Conservation (phyloP, 192 early-diverging fungal species). For the Coemansia sp. region DNA sequence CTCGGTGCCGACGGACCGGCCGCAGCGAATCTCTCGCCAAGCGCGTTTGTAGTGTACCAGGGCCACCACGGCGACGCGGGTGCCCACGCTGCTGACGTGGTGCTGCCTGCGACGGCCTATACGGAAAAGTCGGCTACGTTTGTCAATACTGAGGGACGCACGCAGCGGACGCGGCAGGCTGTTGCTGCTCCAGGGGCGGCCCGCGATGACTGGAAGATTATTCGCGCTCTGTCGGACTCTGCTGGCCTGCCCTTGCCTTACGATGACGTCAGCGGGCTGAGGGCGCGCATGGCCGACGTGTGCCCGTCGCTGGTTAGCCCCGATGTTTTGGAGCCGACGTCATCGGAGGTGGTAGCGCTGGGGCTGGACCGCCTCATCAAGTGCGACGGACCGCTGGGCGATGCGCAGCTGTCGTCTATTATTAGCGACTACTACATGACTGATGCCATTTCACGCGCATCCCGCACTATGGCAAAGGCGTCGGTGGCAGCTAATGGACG, state of each 20-base stretch:
- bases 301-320: conserved; percentile 79
- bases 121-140: conserved; percentile 96
- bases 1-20: conserved; percentile 73
- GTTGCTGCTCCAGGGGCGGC: conserved; percentile 85
- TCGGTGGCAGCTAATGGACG: conserved; percentile 52
- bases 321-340: conserved; percentile 62
- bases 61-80: conserved; percentile 98
- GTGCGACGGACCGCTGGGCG: conserved; percentile 20
- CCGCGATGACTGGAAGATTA: conserved; percentile 99
- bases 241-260: conserved; percentile 83
- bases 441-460: conserved; percentile 87
- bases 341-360: conserved; percentile 54
- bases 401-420: conserved; percentile 53
- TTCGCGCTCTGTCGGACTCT: conserved; percentile 94
- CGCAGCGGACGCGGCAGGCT: conserved; percentile 90
- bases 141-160: conserved; percentile 96
- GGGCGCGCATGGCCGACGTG: conserved; percentile 84
- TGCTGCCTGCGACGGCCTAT: conserved; percentile 92
- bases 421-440: conserved; percentile 95
- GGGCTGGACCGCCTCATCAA: conserved; percentile 60
- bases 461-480: conserved; percentile 95
- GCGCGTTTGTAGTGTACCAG: conserved; percentile 98
- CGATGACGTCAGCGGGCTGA: conserved; percentile 78
- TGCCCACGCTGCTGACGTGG: conserved; percentile 91
- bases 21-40: conserved; percentile 62